These are phyloP conservation scores for Phytophthora gonapodyides DNA, from an alignment of 352 stramenopile genomes.

Conservation along the genomic window DNA sequence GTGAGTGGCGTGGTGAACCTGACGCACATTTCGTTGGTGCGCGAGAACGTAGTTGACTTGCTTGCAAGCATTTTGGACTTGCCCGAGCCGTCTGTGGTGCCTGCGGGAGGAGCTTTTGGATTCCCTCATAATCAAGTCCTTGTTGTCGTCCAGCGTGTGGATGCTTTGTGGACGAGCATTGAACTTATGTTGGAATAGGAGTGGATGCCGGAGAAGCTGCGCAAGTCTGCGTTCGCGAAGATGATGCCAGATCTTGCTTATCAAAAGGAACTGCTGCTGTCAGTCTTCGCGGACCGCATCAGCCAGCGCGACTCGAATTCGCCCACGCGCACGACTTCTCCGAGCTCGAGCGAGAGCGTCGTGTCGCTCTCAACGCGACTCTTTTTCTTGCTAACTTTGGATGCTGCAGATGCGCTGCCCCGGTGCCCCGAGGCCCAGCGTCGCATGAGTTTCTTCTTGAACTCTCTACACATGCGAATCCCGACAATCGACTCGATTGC, in stretches of 20 bases:
- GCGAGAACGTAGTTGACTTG: slow-evolving; percentile 85
- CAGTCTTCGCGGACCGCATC: slow-evolving; percentile 76
- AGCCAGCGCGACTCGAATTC: slow-evolving; percentile 59
- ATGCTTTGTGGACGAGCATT: slow-evolving; percentile 78
- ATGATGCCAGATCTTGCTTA: slow-evolving; percentile 79
- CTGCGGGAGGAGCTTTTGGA: slow-evolving; percentile 50
- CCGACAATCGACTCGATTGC: slow-evolving; percentile 79
- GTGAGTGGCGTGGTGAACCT: slow-evolving; percentile 70
- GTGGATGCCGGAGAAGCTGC: slow-evolving; percentile 84
- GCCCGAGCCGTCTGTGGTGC: slow-evolving; percentile 71
- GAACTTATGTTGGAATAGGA: slow-evolving; percentile 88
- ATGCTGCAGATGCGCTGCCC: slow-evolving; percentile 80
- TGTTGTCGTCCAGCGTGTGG: slow-evolving; percentile 75
- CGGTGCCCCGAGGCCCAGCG: slow-evolving; percentile 87
- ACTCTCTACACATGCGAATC: slow-evolving; percentile 90
- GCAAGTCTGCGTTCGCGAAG: slow-evolving; percentile 79
- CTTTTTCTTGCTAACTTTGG: slow-evolving; percentile 86
- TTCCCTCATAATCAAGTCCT: slow-evolving; percentile 79
- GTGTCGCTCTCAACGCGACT: slow-evolving; percentile 79
- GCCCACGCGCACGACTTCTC: slow-evolving; percentile 44
- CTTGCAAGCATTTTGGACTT: slow-evolving; percentile 85
- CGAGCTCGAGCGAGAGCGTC: slow-evolving; percentile 79
- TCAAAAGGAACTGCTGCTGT: slow-evolving; percentile 78
- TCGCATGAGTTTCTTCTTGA: slow-evolving; percentile 91
- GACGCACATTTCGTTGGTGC: slow-evolving; percentile 71